Base-by-base conservation (phyloP, 306 rosid genomes). In the Purshia tridentata region DNA sequence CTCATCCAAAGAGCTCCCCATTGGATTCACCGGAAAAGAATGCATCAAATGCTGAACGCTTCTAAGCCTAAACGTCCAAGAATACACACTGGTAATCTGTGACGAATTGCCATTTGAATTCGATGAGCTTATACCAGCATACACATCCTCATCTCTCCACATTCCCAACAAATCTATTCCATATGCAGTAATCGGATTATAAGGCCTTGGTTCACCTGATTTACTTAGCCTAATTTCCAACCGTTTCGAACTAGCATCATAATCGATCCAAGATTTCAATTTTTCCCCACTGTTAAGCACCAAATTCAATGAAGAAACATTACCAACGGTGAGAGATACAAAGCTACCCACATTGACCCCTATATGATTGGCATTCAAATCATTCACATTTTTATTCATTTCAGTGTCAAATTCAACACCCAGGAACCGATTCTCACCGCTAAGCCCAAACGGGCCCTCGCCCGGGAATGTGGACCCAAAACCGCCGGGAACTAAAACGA, bases 251-350 rank as follows among this genome's bases (percentile, higher is more conserved):
- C 83, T 67, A 4, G 81, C 73, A 15, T 83, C 80, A 58, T 89
- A 91, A 87, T 91, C 96, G 23, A 91, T 73, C 97, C 97, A 89
- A 68, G 88, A 77, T 20, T 73, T 76, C 23, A 84, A 50, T 78
- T 83, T 89, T 19, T 78, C 79, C 6, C 86, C 91, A 16, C 58
- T 72, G 4, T 73, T 87, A 1, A 86, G 79, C 50, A 78, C 81
- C 69, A 85, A 49, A 56, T 77, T 67, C 48, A 69, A 16, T 0
- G 20, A 45, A 0, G 89, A 81, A 52, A 62, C 84, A 51, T 85
- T 84, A 8, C 77, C 72, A 52, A 59, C 75, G 35, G 47, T 37
- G 10, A 77, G 64, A 51, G 75, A 77, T 10, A 50, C 70, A 69
- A 77, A 61, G 68, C 87, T 87, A 8, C 86, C 91, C 22, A 78